These are phyloP conservation scores for Rhododendron mucronatum DNA, from an alignment of 148 eudicot genomes.

Conservation along the genomic window DNA sequence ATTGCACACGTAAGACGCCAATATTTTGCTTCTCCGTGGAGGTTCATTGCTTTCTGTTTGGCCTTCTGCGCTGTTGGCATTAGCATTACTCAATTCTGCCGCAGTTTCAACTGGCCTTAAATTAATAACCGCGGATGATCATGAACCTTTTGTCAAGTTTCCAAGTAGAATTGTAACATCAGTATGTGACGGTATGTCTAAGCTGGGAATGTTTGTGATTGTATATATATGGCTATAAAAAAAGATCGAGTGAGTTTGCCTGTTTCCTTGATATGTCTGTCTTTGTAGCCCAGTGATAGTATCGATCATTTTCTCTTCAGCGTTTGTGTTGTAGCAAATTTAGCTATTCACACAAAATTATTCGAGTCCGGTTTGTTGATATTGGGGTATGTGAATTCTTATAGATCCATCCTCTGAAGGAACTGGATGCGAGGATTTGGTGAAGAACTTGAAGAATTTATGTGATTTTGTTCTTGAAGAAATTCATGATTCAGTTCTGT, in stretches of 20 bases:
- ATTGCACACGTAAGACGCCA: neutral
- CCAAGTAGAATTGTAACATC: neutral
- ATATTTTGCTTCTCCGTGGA: neutral
- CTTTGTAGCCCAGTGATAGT: neutral
- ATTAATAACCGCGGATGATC: neutral
- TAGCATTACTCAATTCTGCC: neutral
- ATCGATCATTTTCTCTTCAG: too few relatives aligned
- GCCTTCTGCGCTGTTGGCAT: neutral
- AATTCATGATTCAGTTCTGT: too few relatives aligned
- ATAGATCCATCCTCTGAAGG: too few relatives aligned
- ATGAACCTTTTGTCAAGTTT: neutral
- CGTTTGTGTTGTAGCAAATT: too few relatives aligned
- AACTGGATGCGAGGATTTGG: too few relatives aligned
- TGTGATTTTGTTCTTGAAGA: too few relatives aligned
- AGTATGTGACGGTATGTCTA: neutral
- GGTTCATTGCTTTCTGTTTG: neutral
- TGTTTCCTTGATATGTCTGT: neutral
- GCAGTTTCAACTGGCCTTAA: too few relatives aligned
- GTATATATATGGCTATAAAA: neutral
- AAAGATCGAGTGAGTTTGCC: neutral
- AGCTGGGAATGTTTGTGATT: too few relatives aligned
- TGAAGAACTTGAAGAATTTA: too few relatives aligned
- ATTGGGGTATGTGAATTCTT: too few relatives aligned
- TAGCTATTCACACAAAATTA: too few relatives aligned
- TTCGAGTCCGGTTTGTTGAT: too few relatives aligned